phyloP scores from a whole-genome alignment of 345 rosid genomes.

The Acer yangbiense region DNA sequence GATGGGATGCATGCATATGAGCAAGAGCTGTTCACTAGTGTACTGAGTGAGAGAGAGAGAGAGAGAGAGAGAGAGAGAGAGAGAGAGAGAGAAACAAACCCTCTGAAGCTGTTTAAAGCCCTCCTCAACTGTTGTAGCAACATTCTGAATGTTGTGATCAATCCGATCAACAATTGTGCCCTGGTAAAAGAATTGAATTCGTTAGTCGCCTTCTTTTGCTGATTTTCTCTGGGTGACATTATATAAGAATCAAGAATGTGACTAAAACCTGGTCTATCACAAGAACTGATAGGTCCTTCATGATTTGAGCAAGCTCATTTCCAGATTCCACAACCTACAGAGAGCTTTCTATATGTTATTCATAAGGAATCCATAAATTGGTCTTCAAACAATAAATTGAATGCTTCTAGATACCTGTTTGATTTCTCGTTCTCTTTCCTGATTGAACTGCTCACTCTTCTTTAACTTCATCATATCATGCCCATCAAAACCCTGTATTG shows the following conservation, averaged over 20 bases:
- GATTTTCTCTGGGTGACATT: background rate
- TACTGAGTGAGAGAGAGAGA: background rate
- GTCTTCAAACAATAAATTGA: constrained; percentile 2
- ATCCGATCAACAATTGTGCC: constrained; percentile 95
- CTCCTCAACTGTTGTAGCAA: constrained; percentile 79
- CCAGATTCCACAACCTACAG: constrained; percentile 88
- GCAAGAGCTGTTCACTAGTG: background rate
- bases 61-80: no score
- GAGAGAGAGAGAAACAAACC: constrained; percentile 35
- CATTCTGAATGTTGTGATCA: constrained; percentile 89
- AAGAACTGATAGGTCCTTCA: constrained; percentile 91
- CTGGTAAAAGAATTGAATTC: constrained; percentile 40
- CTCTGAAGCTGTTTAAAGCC: constrained; percentile 87
- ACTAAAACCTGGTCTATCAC: constrained; percentile 88
- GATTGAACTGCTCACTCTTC: constrained; percentile 66
- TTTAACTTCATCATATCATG: constrained; percentile 81
- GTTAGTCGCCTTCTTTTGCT: background rate
- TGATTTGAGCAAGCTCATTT: constrained; percentile 92
- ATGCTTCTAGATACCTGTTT: constrained; percentile 57
- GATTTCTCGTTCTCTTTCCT: constrained; percentile 93
- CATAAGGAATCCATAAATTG: background rate
- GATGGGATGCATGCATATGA: background rate
- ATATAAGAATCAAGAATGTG: background rate
- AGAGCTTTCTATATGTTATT: background rate
- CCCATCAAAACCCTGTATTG: constrained; percentile 47